Evolutionary conservation across 225 moss, liverwort and hornwort genomes (phyloP), one percentile per base, ranked within the genome.

Genomic region (Polytrichum commune): DNA sequence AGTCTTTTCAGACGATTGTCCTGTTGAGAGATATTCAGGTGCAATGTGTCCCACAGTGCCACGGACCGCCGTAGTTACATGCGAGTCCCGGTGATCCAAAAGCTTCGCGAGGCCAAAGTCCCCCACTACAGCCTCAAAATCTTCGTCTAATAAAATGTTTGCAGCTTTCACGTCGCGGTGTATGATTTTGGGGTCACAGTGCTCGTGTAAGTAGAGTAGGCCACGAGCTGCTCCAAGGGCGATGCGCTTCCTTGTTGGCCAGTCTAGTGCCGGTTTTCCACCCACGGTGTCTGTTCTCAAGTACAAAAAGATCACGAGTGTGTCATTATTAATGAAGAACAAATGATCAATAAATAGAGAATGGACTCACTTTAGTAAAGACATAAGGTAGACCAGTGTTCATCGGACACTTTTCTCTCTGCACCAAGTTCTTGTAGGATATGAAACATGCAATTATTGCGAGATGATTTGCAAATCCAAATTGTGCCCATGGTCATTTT

Each of bases 151-250:
- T 20, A 96, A 53, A 8, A 96, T 91, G 62, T 96, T 96, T 22
- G 96, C 96, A 13, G 96, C 96, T 67, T 96, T 96, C 69, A 96
- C 96, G 64, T 96, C 96, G 10, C 96, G 88, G 70, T 96, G 96
- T 33, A 96, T 96, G 56, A 96, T 96, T 67, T 92, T 96, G 4
- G 96, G 96, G 63, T 96, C 96, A 62, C 96, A 96, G 67, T 96
- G 96, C 72, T 92, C 96, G 38, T 96, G 96, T 22, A 96, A 83
- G 70, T 96, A 96, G 9, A 93, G 90, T 0, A 96, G 81, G 0
- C 96, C 96, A 46, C 96, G 84, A 5, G 91, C 96, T 0, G 96
- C 83, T 10, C 96, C 96, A 6, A 96, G 72, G 0, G 96, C 93
- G 38, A 96, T 92, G 73, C 87, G 79, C 84, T 93, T 96, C 32